Base-by-base conservation (phyloP, 2,329 filamentous ascomycete species). In the Penicillium aurantiogriseum region DNA sequence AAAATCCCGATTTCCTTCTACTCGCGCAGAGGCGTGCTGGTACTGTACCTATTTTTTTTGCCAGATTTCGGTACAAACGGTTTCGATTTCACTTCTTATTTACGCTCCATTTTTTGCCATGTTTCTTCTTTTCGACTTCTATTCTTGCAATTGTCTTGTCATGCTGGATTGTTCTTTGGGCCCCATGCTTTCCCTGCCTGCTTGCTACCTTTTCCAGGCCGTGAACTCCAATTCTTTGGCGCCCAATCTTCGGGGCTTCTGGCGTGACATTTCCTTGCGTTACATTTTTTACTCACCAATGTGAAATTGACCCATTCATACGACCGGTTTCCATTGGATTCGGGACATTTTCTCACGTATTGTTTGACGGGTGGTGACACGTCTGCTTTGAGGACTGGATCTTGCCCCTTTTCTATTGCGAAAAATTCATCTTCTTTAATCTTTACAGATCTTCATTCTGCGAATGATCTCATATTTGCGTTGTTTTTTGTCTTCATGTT, bases 21-120 rank as follows among this genome's bases (percentile, higher is more conserved):
- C 42, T 60, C 57, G 58, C 60, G 60, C 56, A 40, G 35, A 36
- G 44, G 55, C 62, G 59, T 62, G 63, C 68, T 64, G 67, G 67
- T 61, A 49, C 53, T 70, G 67, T 69, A 66, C 63, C 63, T 63
- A 64, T 63, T 60, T 55, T 60, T 23, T 54, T 19, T 46, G 55
- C 49, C 55, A 62, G 45, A 39, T 40, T 51, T 46, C 48, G 59
- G 61, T 62, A 60, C 55, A 57, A 60, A 51, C 44, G 36, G 42
- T 58, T 57, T 54, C 43, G 21, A 45, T 56, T 60, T 56, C 42
- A 55, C 49, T 57, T 58, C 50, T 58, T 57, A 56, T 60, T 53
- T 55, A 64, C 43, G 36, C 60, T 55, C 58, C 49, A 50, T 51
- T 54, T 56, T 53, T 44, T 61, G 36, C 42, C 39, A 53, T 60